phyloP scores from a whole-genome alignment of 2,329 filamentous ascomycete genomes.

The Aspergillus felis region DNA sequence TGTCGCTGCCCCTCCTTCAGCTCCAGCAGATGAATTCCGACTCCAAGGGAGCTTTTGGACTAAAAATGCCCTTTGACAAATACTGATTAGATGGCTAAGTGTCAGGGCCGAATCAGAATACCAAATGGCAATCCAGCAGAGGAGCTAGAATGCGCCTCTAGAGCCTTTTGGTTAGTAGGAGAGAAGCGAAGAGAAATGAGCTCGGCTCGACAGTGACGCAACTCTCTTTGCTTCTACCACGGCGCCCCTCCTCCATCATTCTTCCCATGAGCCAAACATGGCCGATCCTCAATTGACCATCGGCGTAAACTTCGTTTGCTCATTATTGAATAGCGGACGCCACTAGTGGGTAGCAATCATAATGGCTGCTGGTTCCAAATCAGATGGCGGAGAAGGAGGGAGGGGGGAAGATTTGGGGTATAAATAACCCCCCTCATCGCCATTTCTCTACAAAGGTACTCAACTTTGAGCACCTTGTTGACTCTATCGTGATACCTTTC shows the following conservation, averaged over 20 bases:
- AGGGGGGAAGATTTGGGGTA: background rate
- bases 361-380: background rate
- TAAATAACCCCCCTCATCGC: constrained; percentile 56
- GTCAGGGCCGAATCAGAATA: background rate
- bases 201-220: background rate
- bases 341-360: background rate
- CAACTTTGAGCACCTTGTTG: background rate
- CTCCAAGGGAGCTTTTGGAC: background rate
- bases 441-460: constrained; percentile 56
- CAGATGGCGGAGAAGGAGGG: background rate
- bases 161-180: background rate
- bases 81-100: background rate
- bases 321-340: background rate
- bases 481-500: constrained; percentile 30
- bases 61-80: background rate
- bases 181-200: background rate
- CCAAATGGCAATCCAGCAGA: background rate
- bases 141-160: background rate
- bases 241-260: background rate
- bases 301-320: background rate
- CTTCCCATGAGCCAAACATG: background rate
- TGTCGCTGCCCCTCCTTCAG: background rate
- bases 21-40: background rate
- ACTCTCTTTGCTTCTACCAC: background rate
- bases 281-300: background rate